phyloP scores from a whole-genome alignment of 129 eudicot species.

The Saposhnikovia divaricata region DNA sequence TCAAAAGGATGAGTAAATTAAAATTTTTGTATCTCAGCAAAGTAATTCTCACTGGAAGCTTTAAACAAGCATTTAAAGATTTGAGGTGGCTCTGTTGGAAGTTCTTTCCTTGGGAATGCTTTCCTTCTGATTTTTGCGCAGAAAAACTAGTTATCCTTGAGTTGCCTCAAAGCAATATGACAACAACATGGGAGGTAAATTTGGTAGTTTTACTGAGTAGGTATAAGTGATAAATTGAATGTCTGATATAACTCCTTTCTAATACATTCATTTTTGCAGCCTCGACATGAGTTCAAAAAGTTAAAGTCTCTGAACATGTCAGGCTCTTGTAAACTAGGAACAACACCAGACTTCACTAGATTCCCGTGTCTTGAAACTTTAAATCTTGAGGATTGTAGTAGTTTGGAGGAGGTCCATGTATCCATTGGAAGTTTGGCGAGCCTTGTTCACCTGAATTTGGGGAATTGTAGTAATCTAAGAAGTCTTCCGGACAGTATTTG shows the following conservation, averaged over 20 bases:
- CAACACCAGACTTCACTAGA: slow-evolving; percentile 11
- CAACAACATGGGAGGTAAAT: background rate
- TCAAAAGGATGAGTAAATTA: background rate
- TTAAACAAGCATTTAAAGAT: background rate
- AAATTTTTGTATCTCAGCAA: background rate
- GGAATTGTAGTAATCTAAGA: slow-evolving; percentile 8
- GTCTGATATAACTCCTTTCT: background rate
- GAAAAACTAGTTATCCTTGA: background rate
- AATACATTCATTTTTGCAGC: background rate
- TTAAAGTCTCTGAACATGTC: slow-evolving; percentile 12
- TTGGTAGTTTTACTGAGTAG: background rate
- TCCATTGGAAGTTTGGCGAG: slow-evolving; percentile 15
- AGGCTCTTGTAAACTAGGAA: background rate
- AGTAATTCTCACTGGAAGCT: background rate
- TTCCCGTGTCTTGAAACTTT: slow-evolving; percentile 16
- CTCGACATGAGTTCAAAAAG: slow-evolving; percentile 1
- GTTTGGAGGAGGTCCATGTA: slow-evolving; percentile 9
- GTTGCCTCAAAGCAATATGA: background rate
- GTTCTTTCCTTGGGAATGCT: background rate
- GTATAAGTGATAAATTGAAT: background rate
- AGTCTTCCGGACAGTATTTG: slow-evolving; percentile 5
- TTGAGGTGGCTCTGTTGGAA: background rate
- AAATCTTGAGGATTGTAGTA: background rate
- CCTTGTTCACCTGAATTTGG: slow-evolving; percentile 14
- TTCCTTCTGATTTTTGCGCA: background rate